These are phyloP conservation scores for Tuber borchii DNA, from an alignment of 495 filamentous ascomycete genomes.

Conservation along the genomic window DNA sequence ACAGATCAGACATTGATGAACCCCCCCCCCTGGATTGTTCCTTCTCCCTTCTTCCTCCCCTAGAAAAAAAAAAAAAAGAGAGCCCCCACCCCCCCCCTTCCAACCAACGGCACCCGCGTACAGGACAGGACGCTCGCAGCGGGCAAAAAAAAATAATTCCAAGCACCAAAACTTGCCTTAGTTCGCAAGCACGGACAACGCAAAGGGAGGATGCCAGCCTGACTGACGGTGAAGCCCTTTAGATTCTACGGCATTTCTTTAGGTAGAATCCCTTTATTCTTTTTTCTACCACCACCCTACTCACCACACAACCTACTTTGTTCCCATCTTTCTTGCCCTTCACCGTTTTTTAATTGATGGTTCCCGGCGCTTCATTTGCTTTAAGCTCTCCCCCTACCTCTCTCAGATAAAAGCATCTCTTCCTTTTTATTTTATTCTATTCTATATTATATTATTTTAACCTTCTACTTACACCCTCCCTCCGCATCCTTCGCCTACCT, in stretches of 20 bases:
- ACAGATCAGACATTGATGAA: neutral
- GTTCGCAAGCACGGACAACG: slow-evolving; percentile 41
- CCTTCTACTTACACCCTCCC: neutral
- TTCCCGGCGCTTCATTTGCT: slow-evolving; percentile 29
- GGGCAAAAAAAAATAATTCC: slow-evolving; percentile 33
- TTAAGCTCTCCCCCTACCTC: slow-evolving; percentile 12
- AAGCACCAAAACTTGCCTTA: slow-evolving; percentile 38
- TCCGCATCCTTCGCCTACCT: slow-evolving; percentile 2
- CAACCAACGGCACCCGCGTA: slow-evolving; percentile 40
- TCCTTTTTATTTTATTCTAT: slow-evolving; percentile 7
- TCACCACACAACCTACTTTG: slow-evolving; percentile 22
- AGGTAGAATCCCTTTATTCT: slow-evolving; percentile 39
- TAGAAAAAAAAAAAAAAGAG: slow-evolving; percentile 14
- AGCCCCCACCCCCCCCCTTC: slow-evolving; percentile 21
- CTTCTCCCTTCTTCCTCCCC: too few species aligned
- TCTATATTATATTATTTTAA: neutral
- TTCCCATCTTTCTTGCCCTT: slow-evolving; percentile 16
- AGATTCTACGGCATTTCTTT: slow-evolving; percentile 35
- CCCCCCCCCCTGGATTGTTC: slow-evolving; percentile 10
- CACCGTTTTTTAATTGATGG: slow-evolving; percentile 29
- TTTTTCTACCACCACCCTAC: slow-evolving; percentile 25
- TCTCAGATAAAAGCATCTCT: slow-evolving; percentile 31
- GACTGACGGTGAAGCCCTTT: slow-evolving; percentile 30
- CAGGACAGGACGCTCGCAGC: slow-evolving; percentile 25
- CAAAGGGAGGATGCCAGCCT: slow-evolving; percentile 38